Base-by-base conservation (phyloP, 805 yeast genomes). In the Torulaspora delbrueckii region DNA sequence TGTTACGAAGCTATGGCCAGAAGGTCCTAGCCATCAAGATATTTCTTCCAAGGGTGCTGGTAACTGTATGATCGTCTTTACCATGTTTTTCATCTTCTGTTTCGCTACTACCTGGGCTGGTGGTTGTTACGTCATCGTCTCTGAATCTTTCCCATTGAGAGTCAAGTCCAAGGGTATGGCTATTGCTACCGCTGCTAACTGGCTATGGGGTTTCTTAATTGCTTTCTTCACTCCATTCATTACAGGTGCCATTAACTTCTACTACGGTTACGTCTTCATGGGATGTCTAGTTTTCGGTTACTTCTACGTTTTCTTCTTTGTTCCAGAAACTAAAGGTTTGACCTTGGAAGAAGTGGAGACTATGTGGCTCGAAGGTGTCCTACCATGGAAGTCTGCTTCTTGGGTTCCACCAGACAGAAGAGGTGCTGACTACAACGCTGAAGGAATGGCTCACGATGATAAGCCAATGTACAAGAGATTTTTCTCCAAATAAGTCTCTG, bases 51-150 rank as follows among this genome's bases (percentile, higher is more conserved):
- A 71, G 52, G 72, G 81, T 47, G 77, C 82, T 42, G 87, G 87
- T 68, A 66, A 78, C 65, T 83, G 79, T 44, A 79, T 82, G 86
- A 81, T 82, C 62, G 78, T 80, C 68, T 73, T 82, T 56, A 74
- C 87, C 22, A 79, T 85, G 72, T 69, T 82, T 58, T 82, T 72
- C 74, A 78, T 82, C 53, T 81, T 81, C 75, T 80, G 74, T 72
- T 82, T 82, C 58, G 87, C 88, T 24, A 75, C 82, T 39, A 78
- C 86, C 23, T 82, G 87, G 87, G 87, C 86, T 54, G 84, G 86
- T 59, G 74, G 77, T 57, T 78, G 76, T 46, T 82, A 72, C 67
- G 79, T 79, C 49, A 79, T 82, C 54, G 75, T 78, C 33, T 77
- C 86, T 37, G 88, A 82, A 66, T 73, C 81, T 43, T 82, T 78